Evolutionary conservation across 2,329 filamentous ascomycete genomes (phyloP), one percentile per base, ranked within the genome.

Genomic region (Clonostachys sp.): DNA sequence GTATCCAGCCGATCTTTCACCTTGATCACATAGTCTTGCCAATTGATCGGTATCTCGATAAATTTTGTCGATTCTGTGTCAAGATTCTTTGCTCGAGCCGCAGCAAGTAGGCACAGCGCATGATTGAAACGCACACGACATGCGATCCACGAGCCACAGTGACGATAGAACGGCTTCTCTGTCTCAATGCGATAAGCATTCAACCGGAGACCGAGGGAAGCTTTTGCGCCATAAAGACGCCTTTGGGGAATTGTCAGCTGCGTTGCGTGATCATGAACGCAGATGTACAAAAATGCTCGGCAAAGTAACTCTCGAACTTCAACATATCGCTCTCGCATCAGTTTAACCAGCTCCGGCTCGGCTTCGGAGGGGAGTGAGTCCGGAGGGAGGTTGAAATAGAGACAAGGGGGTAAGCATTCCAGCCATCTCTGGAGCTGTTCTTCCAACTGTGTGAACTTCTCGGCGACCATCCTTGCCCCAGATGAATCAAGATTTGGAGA

Each of bases 391-490:
- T 49, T 45, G 55, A 91, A 91, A 53, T 87, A 85, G 50, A 90
- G 74, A 5, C 85, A 77, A 38, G 78, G 64, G 8, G 87, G 87
- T 44, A 91, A 72, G 53, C 79, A 84, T 55, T 89, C 85, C 60
- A 90, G 89, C 87, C 86, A 91, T 58, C 89, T 86, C 13, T 82
- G 83, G 44, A 90, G 70, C 63, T 90, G 87, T 57, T 82, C 88
- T 61, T 90, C 86, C 38, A 90, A 73, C 61, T 83, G 14, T 5
- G 51, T 48, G 24, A 45, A 34, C 5, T 30, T 10, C 10, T 30
- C 24, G 8, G 24, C 24, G 7, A 30, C 24, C 24, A 30, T 30
- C 24, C 24, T 30, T 30, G 24, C 24, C 5, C 24, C 24, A 10
- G 9, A 30, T 47, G 83, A 84, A 61, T 88, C 88, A 53, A 89